Evolutionary conservation across 768 basidiomycete species (phyloP).

Genomic region (Pleurotus eryngii): DNA sequence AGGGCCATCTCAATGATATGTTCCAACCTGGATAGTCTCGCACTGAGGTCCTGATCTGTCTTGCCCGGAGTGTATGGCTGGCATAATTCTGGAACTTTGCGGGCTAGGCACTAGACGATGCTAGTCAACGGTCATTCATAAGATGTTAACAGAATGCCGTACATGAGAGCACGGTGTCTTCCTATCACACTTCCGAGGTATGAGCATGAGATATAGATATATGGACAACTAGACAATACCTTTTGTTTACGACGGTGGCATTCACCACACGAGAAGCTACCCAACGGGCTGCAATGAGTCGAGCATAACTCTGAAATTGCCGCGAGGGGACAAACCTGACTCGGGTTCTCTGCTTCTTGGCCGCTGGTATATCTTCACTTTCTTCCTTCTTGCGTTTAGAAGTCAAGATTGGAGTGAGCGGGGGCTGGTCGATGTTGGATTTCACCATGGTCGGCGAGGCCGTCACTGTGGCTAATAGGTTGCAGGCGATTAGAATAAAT

Average conservation of each 20-base stretch:
- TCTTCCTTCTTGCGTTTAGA: slow-evolving; percentile 64
- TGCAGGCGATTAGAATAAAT: neutral
- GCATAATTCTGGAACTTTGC: slow-evolving; percentile 85
- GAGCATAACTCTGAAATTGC: slow-evolving; percentile 58
- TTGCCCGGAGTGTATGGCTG: slow-evolving; percentile 88
- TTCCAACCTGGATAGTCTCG: slow-evolving; percentile 72
- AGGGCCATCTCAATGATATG: slow-evolving; percentile 78
- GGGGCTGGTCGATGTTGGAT: slow-evolving; percentile 22
- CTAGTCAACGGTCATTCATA: slow-evolving; percentile 12
- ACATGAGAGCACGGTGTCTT: slow-evolving; percentile 86
- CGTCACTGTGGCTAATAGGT: neutral
- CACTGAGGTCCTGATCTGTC: slow-evolving; percentile 75
- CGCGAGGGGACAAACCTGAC: slow-evolving; percentile 56
- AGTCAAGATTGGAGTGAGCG: slow-evolving; percentile 24
- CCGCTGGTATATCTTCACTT: slow-evolving; percentile 45
- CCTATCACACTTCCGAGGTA: slow-evolving; percentile 66
- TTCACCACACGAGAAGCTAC: slow-evolving; percentile 81
- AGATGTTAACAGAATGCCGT: slow-evolving; percentile 19
- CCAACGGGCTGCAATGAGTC: slow-evolving; percentile 13
- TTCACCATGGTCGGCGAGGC: slow-evolving; percentile 32
- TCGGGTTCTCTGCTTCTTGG: slow-evolving; percentile 71
- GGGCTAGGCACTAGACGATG: slow-evolving; percentile 62
- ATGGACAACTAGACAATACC: slow-evolving; percentile 30
- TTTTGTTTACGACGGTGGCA: slow-evolving; percentile 89
- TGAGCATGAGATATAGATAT: slow-evolving; percentile 2